These are phyloP conservation scores for Pyracantha coccinea DNA, from an alignment of 331 rosid genomes.

Conservation along the genomic window DNA sequence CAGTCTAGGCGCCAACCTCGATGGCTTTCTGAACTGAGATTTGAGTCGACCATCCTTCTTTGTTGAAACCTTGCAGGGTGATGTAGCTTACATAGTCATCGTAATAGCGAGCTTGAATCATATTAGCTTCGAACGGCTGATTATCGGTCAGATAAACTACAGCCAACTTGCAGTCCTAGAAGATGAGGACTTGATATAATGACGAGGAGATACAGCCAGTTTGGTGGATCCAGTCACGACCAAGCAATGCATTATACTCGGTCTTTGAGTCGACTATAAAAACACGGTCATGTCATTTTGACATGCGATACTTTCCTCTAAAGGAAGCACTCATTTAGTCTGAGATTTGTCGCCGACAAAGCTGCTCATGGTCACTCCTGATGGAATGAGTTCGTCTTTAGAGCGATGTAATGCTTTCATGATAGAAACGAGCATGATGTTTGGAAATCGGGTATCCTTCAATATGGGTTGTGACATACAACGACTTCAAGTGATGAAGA, in stretches of 20 bases:
- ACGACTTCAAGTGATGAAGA: too few species aligned
- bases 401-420: background rate
- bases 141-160: too few species aligned
- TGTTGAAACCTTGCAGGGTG: too few species aligned
- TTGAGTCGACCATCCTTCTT: fast-evolving
- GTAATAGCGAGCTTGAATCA: too few species aligned
- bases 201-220: fast-evolving
- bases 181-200: background rate
- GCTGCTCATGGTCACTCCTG: background rate
- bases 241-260: fast-evolving
- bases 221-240: too few species aligned
- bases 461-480: fast-evolving
- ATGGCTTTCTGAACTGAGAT: too few species aligned
- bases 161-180: fast-evolving
- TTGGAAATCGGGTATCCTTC: too few species aligned
- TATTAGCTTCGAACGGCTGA: too few species aligned
- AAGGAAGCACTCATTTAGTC: fast-evolving
- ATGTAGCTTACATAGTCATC: too few species aligned
- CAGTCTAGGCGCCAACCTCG: too few species aligned
- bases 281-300: fast-evolving
- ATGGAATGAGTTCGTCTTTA: background rate
- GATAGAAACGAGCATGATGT: too few species aligned
- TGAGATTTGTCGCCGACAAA: background rate
- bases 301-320: background rate
- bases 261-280: too few species aligned